Evolutionary conservation across 2,329 filamentous ascomycete species (phyloP).

Genomic region (Fusarium sp.): DNA sequence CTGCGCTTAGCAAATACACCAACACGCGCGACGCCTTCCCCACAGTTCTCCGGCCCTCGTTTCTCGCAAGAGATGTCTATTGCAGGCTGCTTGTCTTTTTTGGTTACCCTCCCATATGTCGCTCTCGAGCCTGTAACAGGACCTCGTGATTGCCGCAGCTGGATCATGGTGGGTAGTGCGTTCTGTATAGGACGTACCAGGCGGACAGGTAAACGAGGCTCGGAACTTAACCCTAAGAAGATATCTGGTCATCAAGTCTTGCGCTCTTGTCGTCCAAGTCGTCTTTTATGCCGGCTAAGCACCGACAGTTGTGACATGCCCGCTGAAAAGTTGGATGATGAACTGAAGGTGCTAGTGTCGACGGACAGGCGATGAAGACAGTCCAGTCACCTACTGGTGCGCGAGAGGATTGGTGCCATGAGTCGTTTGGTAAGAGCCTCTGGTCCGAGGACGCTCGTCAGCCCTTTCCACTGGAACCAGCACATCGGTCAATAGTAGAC

Average conservation of each 20-base stretch:
- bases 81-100: constrained; percentile 55
- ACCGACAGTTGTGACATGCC: constrained; percentile 48
- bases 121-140: constrained; percentile 71
- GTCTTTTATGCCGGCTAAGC: constrained; percentile 68
- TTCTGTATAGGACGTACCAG: constrained; percentile 53
- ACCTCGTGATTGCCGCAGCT: constrained; percentile 61
- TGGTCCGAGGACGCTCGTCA: constrained; percentile 79
- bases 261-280: constrained; percentile 75
- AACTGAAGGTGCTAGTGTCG: constrained; percentile 48
- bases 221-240: constrained; percentile 98
- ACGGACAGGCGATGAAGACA: constrained; percentile 62
- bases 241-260: constrained; percentile 77
- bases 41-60: constrained; percentile 81
- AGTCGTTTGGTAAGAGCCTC: constrained; percentile 81
- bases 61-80: constrained; percentile 75
- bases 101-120: constrained; percentile 60
- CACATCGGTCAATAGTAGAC: constrained; percentile 62
- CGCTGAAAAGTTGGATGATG: constrained; percentile 63
- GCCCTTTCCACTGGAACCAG: constrained; percentile 72
- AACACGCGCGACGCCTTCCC: constrained; percentile 77
- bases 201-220: constrained; percentile 69
- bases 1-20: constrained; percentile 36
- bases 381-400: constrained; percentile 67
- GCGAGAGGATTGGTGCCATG: constrained; percentile 75
- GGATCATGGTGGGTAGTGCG: constrained; percentile 53